Evolutionary conservation across 371 early-diverging fungal genomes (phyloP), one percentile per base, ranked within the genome.

Genomic region (Basidiobolus meristosporus): DNA sequence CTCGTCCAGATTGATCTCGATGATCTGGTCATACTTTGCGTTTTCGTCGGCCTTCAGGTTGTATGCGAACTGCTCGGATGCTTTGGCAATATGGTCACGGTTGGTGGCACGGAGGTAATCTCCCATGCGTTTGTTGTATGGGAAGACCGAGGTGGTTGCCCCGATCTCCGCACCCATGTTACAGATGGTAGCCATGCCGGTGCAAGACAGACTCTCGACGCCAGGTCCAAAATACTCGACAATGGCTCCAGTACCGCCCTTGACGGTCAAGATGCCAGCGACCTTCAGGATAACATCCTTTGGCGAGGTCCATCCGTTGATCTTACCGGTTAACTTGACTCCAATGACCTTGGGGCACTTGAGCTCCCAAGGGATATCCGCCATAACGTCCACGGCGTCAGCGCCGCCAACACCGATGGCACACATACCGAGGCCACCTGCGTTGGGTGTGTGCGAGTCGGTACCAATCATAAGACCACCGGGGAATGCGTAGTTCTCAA

Each of bases 141-240:
- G 97, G 71, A 96, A 96, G 28, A 92, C 49, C 9, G 90, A 88
- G 12, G 93, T 90, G 38, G 93, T 92, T 26, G 91, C 90, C 29
- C 93, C n/a, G n/a, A n/a, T n/a, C n/a, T n/a, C n/a, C n/a, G n/a
- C n/a, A n/a, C n/a, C n/a, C n/a, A n/a, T n/a, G n/a, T n/a, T n/a
- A n/a, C n/a, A n/a, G n/a, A n/a, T n/a, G n/a, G n/a, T n/a, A n/a
- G n/a, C n/a, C n/a, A n/a, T n/a, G n/a, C n/a, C n/a, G n/a, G n/a
- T n/a, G n/a, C n/a, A n/a, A n/a, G n/a, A n/a, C n/a, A n/a, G n/a
- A n/a, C n/a, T n/a, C n/a, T n/a, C n/a, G 14, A 85, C 81, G 53
- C 95, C 97, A 14, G 81, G 75, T 15, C 97, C 97, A 65, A 87
- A 87, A 67, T 93, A 96, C 65, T 96, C 97, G 38, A 96, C 68